Conservation (phyloP, 306 rosid species). For the Benincasa hispida region DNA sequence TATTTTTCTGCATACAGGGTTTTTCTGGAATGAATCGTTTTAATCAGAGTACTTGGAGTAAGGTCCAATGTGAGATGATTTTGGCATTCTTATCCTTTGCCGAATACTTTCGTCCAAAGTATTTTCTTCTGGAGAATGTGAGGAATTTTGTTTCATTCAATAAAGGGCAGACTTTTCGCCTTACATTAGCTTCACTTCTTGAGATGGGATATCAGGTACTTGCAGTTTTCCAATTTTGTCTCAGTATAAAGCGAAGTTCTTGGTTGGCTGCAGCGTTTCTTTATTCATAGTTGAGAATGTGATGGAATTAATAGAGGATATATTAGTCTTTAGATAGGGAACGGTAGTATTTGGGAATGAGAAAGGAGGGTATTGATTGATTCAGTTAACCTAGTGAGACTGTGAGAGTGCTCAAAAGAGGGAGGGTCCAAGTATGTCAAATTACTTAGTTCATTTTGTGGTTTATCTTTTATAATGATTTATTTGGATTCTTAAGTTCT, state of each 20-base stretch:
- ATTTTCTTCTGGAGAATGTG: slow-evolving; percentile 89
- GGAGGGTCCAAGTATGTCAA: not conserved
- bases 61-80: slow-evolving; percentile 98
- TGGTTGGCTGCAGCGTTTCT: not conserved
- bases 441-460: not conserved
- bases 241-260: not conserved
- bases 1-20: slow-evolving; percentile 35
- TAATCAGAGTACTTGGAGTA: slow-evolving; percentile 87
- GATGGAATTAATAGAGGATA: not conserved
- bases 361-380: not conserved
- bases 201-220: slow-evolving; percentile 98
- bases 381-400: not conserved
- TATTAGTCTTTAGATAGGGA: not conserved
- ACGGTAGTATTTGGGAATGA: not conserved
- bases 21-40: slow-evolving; percentile 98
- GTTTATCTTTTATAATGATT: not conserved
- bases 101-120: slow-evolving; percentile 91
- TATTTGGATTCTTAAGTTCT: not conserved
- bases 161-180: slow-evolving; percentile 86
- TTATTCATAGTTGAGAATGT: not conserved
- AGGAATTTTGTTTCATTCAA: slow-evolving; percentile 86
- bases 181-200: slow-evolving; percentile 84
- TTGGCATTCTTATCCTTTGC: slow-evolving; percentile 91
- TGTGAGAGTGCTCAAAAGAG: not conserved
- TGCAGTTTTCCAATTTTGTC: not conserved